Conservation (phyloP, 192 early-diverging fungal genomes). For the Coemansia sp. region DNA sequence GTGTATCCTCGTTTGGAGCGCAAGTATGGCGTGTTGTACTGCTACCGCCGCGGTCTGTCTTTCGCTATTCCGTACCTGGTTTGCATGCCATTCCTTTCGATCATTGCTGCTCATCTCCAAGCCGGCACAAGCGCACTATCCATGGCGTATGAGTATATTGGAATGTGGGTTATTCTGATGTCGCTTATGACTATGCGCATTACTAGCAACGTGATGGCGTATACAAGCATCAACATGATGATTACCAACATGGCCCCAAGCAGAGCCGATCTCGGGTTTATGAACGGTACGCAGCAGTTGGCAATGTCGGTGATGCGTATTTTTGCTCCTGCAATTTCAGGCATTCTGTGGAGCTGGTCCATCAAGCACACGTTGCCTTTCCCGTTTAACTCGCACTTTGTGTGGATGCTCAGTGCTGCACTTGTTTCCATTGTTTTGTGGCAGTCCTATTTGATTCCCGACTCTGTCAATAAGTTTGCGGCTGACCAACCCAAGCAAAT, state of each 20-base stretch:
- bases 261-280: slow-evolving; percentile 26
- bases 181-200: slow-evolving; percentile 18
- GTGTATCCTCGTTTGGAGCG: slow-evolving; percentile 47
- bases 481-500: slow-evolving; percentile 10
- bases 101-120: background rate
- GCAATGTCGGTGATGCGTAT: slow-evolving; percentile 15
- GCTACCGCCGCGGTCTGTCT: slow-evolving; percentile 36
- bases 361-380: slow-evolving; percentile 37
- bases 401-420: slow-evolving; percentile 29
- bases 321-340: slow-evolving; percentile 32
- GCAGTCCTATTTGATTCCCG: slow-evolving; percentile 16
- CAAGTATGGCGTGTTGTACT: slow-evolving; percentile 44
- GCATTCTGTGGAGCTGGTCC: slow-evolving; percentile 37
- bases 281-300: slow-evolving; percentile 47
- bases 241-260: slow-evolving; percentile 40
- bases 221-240: slow-evolving; percentile 40
- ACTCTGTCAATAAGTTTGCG: slow-evolving; percentile 34
- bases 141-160: slow-evolving; percentile 4
- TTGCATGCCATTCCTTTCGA: slow-evolving; percentile 10
- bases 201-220: slow-evolving; percentile 22
- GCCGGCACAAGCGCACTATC: background rate
- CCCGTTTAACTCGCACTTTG: slow-evolving; percentile 42
- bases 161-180: slow-evolving; percentile 33
- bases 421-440: slow-evolving; percentile 4
- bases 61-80: slow-evolving; percentile 11